phyloP scores from a whole-genome alignment of 257 asterid genomes.

The Lavandula angustifolia region DNA sequence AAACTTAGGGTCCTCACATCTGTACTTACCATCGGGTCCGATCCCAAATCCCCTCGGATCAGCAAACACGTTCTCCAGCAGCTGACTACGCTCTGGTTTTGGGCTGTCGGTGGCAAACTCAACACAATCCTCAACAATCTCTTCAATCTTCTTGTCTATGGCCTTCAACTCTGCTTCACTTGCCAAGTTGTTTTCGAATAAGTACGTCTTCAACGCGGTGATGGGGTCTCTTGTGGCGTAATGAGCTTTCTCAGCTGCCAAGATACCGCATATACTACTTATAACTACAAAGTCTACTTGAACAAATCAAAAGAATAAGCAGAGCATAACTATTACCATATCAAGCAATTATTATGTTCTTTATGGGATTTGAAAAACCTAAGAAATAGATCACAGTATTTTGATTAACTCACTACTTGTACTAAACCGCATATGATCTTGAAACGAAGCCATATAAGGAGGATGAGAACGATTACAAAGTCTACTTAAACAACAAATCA shows the following conservation, averaged over 20 bases:
- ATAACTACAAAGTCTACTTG: slow-evolving; percentile 10
- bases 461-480: neutral
- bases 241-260: slow-evolving; percentile 91
- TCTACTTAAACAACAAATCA: slow-evolving; percentile 10
- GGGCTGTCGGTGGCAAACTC: slow-evolving; percentile 92
- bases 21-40: slow-evolving; percentile 93
- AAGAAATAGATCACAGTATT: no score
- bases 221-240: slow-evolving; percentile 92
- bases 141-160: slow-evolving; percentile 84
- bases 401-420: neutral
- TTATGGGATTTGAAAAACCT: no score
- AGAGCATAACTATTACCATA: neutral
- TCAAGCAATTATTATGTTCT: neutral
- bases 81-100: slow-evolving; percentile 74
- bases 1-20: slow-evolving; percentile 97
- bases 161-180: slow-evolving; percentile 73
- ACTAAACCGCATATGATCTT: slow-evolving; percentile 4
- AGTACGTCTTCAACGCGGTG: slow-evolving; percentile 66
- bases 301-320: slow-evolving; percentile 3
- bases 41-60: slow-evolving; percentile 93
- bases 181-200: slow-evolving; percentile 73
- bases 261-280: slow-evolving; percentile 28
- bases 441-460: slow-evolving; percentile 1
- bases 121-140: slow-evolving; percentile 82
- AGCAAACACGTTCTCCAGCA: slow-evolving; percentile 90